Evolutionary conservation across 1,139 yeast species (phyloP).

Genomic region (Barnettozyma hawaiiensis): DNA sequence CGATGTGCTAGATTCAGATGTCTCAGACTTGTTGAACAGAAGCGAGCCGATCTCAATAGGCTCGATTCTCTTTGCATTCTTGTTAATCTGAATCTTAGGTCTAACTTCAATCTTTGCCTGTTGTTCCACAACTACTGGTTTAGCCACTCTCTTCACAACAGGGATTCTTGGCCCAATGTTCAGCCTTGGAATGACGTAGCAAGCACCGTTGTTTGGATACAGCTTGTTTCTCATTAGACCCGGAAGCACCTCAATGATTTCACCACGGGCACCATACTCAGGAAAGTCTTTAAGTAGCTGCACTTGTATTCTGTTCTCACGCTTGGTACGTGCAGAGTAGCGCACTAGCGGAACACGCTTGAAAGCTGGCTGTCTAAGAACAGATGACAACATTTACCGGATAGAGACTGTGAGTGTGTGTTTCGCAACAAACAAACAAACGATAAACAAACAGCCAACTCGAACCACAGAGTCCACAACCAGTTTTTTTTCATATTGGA

Average conservation of each 20-base stretch:
- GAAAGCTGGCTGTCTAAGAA: neutral
- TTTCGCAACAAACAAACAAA: too few relatives aligned
- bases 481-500: neutral
- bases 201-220: conserved; percentile 68
- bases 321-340: conserved; percentile 32
- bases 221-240: conserved; percentile 78
- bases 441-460: too few relatives aligned
- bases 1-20: conserved; percentile 1
- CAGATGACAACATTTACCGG: too few relatives aligned
- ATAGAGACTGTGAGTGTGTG: too few relatives aligned
- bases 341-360: conserved; percentile 22
- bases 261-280: conserved; percentile 50
- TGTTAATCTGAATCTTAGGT: conserved; percentile 2
- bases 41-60: conserved; percentile 21
- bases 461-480: too few relatives aligned
- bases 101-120: conserved; percentile 8
- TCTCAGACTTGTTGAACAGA: conserved; percentile 15
- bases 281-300: conserved; percentile 68
- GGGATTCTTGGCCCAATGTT: conserved; percentile 57
- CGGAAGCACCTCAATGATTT: conserved; percentile 71
- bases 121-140: conserved; percentile 9
- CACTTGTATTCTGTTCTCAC: conserved; percentile 43
- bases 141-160: conserved; percentile 39
- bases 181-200: conserved; percentile 43
- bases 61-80: conserved; percentile 8